A percentile compares a stretch with the other conserved stretches of the same genome.
Conservation (phyloP, 208 protist species). For the Strigomonas oncopelti region DNA sequence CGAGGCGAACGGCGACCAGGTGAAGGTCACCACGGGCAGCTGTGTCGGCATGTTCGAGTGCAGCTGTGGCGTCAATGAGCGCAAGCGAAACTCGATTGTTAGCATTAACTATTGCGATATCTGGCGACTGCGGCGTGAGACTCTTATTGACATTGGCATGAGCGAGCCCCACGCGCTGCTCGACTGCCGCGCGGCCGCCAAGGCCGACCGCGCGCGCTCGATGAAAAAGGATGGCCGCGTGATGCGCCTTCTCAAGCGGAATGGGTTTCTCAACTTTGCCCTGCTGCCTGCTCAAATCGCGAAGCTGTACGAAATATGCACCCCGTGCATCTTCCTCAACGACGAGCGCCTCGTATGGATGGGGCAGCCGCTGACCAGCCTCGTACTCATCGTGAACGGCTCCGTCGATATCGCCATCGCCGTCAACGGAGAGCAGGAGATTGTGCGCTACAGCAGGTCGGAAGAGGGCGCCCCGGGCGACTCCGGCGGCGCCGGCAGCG, state of each 20-base stretch:
- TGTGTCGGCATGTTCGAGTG: slow-evolving; percentile 88
- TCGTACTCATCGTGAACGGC: slow-evolving; percentile 65
- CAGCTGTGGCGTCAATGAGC: slow-evolving; percentile 76
- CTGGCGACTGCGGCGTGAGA: slow-evolving; percentile 69
- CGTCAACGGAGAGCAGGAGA: slow-evolving; percentile 41
- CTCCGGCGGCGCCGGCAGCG: background rate
- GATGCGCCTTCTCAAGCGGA: slow-evolving; percentile 36
- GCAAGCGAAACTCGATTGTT: slow-evolving; percentile 63
- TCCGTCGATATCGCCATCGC: slow-evolving; percentile 62
- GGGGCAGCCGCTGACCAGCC: slow-evolving; percentile 54
- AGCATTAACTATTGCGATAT: slow-evolving; percentile 88
- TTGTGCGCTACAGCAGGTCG: slow-evolving; percentile 11
- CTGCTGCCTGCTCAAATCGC: slow-evolving; percentile 32
- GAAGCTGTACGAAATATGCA: slow-evolving; percentile 59
- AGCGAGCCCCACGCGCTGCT: slow-evolving; percentile 79
- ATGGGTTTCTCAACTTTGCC: slow-evolving; percentile 76
- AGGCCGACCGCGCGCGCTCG: slow-evolving; percentile 45
- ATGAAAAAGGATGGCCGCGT: slow-evolving; percentile 39
- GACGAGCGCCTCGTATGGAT: slow-evolving; percentile 70
- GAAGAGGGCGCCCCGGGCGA: background rate
- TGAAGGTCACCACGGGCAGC: slow-evolving; percentile 47
- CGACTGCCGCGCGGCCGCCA: slow-evolving; percentile 68
- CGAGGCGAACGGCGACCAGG: slow-evolving; percentile 34
- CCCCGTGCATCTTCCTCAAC: slow-evolving; percentile 66
- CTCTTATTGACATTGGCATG: slow-evolving; percentile 81